Conservation (phyloP, 2,329 filamentous ascomycete species). For the Fusarium musae region DNA sequence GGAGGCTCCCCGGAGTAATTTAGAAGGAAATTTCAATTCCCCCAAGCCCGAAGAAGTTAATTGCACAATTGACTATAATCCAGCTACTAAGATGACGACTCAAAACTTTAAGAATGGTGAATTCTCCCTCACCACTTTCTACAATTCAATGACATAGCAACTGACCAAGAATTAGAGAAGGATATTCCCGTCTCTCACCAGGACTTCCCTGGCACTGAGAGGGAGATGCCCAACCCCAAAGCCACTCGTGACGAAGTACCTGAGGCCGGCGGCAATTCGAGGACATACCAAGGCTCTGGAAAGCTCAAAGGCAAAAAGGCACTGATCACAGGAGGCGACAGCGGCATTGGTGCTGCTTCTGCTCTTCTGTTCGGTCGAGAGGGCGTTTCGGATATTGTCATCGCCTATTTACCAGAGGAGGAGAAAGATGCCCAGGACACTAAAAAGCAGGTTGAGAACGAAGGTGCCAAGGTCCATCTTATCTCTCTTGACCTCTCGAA, state of each 20-base stretch:
- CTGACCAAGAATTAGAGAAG: slow-evolving; percentile 49
- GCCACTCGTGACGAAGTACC: slow-evolving; percentile 75
- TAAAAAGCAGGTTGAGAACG: slow-evolving; percentile 73
- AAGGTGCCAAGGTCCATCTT: slow-evolving; percentile 73
- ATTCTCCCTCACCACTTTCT: not conserved
- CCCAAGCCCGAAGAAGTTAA: not conserved
- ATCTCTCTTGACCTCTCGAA: slow-evolving; percentile 72
- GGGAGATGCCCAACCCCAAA: slow-evolving; percentile 49
- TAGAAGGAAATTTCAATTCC: not conserved
- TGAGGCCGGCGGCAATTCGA: slow-evolving; percentile 72
- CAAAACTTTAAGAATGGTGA: slow-evolving; percentile 40
- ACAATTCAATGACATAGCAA: not conserved
- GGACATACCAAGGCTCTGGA: slow-evolving; percentile 77
- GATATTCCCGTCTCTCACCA: slow-evolving; percentile 46
- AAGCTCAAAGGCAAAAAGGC: slow-evolving; percentile 82
- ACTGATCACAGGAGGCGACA: slow-evolving; percentile 84
- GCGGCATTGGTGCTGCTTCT: slow-evolving; percentile 79
- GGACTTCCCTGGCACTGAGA: slow-evolving; percentile 44
- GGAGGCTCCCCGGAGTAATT: not conserved
- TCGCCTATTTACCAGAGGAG: slow-evolving; percentile 80
- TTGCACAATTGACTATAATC: not conserved
- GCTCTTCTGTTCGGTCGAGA: slow-evolving; percentile 85
- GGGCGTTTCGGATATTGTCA: slow-evolving; percentile 74
- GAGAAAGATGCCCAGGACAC: slow-evolving; percentile 81
- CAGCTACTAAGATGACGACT: slow-evolving; percentile 33